These are phyloP conservation scores for Euryodendron excelsum DNA, from an alignment of 148 eudicot species.

Conservation along the genomic window DNA sequence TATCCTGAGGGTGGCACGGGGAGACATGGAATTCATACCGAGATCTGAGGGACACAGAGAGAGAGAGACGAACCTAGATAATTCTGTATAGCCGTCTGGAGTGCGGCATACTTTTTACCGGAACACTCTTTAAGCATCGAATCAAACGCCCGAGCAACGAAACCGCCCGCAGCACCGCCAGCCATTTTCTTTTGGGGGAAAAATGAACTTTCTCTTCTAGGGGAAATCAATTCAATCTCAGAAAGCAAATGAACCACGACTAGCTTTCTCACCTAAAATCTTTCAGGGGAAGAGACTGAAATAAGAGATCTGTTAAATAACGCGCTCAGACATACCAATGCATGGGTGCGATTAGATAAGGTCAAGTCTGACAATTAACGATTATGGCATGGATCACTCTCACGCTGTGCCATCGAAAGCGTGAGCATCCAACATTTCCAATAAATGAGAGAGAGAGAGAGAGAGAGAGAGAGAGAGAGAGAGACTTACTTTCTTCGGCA, in stretches of 20 bases:
- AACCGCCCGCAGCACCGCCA: conserved; percentile 95
- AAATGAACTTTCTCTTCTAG: not conserved
- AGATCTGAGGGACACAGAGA: not conserved
- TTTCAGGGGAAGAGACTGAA: not conserved
- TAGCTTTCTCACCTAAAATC: not conserved
- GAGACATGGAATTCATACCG: not conserved
- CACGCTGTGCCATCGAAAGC: not conserved
- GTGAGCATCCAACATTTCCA: not conserved
- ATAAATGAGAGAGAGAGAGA: not conserved
- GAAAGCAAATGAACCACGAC: not conserved
- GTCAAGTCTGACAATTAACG: not conserved
- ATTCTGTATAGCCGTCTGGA: conserved; percentile 69
- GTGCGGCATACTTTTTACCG: conserved; percentile 58
- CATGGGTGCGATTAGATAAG: not conserved
- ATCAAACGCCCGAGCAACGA: conserved; percentile 85
- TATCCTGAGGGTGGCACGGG: no score
- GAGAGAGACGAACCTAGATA: conserved; percentile 55
- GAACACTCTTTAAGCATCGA: conserved; percentile 90
- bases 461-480: not conserved
- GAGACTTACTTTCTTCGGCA: not conserved
- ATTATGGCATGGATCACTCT: not conserved
- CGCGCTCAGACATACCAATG: not conserved
- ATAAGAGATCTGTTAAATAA: not conserved
- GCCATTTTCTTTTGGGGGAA: conserved; percentile 46
- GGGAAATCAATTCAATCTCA: not conserved